Evolutionary conservation across 306 rosid species (phyloP).

Genomic region (Dalbergia cultrata): DNA sequence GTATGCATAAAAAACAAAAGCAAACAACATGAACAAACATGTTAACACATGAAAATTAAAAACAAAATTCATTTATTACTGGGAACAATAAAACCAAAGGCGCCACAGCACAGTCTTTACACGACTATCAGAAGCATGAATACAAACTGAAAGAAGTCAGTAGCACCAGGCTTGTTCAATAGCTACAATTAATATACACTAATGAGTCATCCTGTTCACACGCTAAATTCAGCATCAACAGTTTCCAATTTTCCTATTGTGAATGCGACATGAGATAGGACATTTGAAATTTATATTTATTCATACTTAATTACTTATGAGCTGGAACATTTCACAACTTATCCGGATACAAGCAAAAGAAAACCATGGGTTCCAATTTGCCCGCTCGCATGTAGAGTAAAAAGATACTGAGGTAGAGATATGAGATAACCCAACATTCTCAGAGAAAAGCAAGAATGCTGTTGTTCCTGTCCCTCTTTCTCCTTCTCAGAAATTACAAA

Average conservation of each 20-base stretch:
- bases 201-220: background rate
- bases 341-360: no score
- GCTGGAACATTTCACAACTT: background rate
- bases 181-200: background rate
- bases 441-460: background rate
- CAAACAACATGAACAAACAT: background rate
- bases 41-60: background rate
- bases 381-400: background rate
- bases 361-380: background rate
- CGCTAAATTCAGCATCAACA: constrained; percentile 5
- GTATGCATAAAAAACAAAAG: background rate
- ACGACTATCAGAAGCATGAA: background rate
- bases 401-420: background rate
- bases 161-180: background rate
- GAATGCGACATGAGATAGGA: background rate
- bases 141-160: background rate
- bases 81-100: background rate
- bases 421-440: background rate
- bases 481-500: background rate
- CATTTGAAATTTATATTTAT: background rate
- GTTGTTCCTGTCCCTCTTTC: background rate
- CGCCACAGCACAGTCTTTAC: background rate
- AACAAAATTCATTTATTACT: background rate
- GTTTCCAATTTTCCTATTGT: background rate
- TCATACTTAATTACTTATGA: background rate